Conservation (phyloP, 257 asterid genomes). For the Oldenlandia corymbosa region DNA sequence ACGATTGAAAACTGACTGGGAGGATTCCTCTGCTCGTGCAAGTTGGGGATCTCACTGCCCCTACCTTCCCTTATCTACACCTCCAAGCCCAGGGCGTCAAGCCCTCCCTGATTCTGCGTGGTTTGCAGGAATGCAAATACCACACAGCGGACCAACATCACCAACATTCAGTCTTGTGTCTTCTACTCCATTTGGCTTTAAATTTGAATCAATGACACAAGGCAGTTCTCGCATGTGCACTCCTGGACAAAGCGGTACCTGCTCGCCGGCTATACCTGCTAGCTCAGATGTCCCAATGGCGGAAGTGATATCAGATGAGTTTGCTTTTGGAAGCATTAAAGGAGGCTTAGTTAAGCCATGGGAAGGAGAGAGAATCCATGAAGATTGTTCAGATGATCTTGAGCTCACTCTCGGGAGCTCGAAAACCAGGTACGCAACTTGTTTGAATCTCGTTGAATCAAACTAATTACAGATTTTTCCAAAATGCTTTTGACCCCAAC, state of each 20-base stretch:
- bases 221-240: constrained; percentile 54
- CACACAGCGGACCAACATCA: constrained; percentile 45
- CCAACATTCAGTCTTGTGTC: constrained; percentile 77
- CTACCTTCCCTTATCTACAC: constrained; percentile 43
- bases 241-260: constrained; percentile 63
- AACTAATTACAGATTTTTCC: not conserved
- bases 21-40: constrained; percentile 27
- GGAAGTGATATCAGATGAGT: constrained; percentile 37
- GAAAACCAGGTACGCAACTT: constrained; percentile 39
- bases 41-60: constrained; percentile 45
- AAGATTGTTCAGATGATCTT: constrained; percentile 43
- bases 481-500: not conserved
- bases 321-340: constrained; percentile 39
- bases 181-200: constrained; percentile 59
- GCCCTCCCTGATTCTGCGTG: constrained; percentile 28
- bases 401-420: constrained; percentile 57
- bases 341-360: constrained; percentile 46
- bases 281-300: constrained; percentile 58
- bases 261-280: constrained; percentile 61
- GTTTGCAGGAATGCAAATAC: constrained; percentile 25
- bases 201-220: constrained; percentile 25
- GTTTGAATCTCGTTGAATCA: not conserved
- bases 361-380: constrained; percentile 62
- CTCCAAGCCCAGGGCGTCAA: constrained; percentile 46
- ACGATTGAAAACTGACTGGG: constrained; percentile 30